Conservation (phyloP, 192 early-diverging fungal species). For the Kappamyces sp. region DNA sequence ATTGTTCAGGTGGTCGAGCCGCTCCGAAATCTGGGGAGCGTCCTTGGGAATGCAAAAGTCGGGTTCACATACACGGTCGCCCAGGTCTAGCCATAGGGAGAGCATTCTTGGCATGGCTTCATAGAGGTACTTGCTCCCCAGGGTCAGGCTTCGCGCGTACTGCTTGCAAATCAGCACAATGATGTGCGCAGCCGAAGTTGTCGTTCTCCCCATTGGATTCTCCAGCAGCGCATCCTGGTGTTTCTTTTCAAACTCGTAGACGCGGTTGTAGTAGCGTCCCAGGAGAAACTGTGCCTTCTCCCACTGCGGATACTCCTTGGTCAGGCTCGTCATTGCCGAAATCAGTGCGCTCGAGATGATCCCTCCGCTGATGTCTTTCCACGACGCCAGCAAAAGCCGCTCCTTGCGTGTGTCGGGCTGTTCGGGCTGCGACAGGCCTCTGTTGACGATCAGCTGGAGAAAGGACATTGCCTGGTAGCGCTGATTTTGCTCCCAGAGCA, state of each 20-base stretch:
- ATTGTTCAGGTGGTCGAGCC: conserved; percentile 49
- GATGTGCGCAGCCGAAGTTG: background rate
- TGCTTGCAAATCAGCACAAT: conserved; percentile 27
- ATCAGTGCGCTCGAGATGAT: conserved; percentile 35
- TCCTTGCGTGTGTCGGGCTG: conserved; percentile 18
- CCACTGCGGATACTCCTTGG: conserved; percentile 41
- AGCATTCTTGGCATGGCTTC: conserved; percentile 78
- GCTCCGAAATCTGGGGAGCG: conserved; percentile 34
- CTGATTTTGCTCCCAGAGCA: conserved; percentile 44
- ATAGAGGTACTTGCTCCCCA: conserved; percentile 74
- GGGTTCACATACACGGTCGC: conserved; percentile 23
- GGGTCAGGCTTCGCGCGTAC: conserved; percentile 47
- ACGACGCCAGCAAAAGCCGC: conserved; percentile 44
- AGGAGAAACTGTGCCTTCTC: conserved; percentile 61
- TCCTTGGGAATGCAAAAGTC: conserved; percentile 1
- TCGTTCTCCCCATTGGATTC: background rate
- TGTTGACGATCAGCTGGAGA: conserved; percentile 26
- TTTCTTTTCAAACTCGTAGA: conserved; percentile 42
- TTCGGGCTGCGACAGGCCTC: too few relatives aligned
- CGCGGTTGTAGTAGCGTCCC: conserved; percentile 58
- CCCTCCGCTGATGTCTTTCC: conserved; percentile 52
- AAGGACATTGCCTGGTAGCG: conserved; percentile 50
- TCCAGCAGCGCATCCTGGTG: background rate
- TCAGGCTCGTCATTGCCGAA: conserved; percentile 28
- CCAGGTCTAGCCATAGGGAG: conserved; percentile 80